A percentile compares a stretch with the other conserved stretches of the same genome.
Evolutionary conservation across 2,329 filamentous ascomycete genomes (phyloP).

Genomic region (Anthostomella pinea): DNA sequence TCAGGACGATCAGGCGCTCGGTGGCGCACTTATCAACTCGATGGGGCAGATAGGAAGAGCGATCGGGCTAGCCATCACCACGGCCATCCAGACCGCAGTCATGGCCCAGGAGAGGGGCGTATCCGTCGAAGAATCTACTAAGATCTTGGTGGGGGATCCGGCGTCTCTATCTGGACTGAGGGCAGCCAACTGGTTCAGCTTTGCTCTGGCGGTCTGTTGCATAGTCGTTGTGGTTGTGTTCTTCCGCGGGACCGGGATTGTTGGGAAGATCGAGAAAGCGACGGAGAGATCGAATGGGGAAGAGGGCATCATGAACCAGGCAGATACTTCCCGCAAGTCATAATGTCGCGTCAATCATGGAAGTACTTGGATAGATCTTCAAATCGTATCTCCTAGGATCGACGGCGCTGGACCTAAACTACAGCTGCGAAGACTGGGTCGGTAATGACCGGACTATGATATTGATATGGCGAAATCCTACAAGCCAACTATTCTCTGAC

Average conservation of each 20-base stretch:
- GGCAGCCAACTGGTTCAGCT: slow-evolving; percentile 52
- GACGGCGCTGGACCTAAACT: no score
- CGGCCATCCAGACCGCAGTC: slow-evolving; percentile 62
- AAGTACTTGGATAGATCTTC: no score
- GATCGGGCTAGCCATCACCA: slow-evolving; percentile 63
- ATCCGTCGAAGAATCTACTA: slow-evolving; percentile 41
- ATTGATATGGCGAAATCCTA: no score
- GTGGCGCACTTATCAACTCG: slow-evolving; percentile 66
- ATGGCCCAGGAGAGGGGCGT: slow-evolving; percentile 49
- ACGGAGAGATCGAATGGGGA: slow-evolving; percentile 8
- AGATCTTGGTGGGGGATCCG: slow-evolving; percentile 41
- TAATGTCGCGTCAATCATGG: no score
- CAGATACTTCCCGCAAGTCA: slow-evolving; percentile 2
- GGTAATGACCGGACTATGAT: no score
- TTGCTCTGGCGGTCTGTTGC: slow-evolving; percentile 43
- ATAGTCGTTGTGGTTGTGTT: slow-evolving; percentile 43
- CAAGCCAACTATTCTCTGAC: no score
- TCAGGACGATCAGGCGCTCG: slow-evolving; percentile 62
- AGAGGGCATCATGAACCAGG: slow-evolving; percentile 16
- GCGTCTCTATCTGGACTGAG: slow-evolving; percentile 47
- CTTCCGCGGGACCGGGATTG: slow-evolving; percentile 51
- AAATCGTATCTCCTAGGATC: no score
- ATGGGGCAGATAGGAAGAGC: slow-evolving; percentile 64
- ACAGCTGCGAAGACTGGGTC: no score
- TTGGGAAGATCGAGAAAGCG: slow-evolving; percentile 40